Base-by-base conservation (phyloP, 106 monocot species). In the Dendrobium catenatum region DNA sequence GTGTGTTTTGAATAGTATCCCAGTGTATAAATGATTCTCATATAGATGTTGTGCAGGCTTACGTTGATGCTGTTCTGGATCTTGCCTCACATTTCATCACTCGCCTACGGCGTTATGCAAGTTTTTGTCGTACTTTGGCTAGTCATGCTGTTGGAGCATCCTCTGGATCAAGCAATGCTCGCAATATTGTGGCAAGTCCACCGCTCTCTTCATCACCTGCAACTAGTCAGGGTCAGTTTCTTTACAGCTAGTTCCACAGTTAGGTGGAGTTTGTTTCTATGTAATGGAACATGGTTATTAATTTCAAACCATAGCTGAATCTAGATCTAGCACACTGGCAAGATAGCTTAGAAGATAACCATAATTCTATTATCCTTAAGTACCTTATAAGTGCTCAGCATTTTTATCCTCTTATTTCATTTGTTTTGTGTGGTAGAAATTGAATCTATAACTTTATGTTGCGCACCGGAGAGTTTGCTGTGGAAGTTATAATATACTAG, bases 41-140 rank as follows among this genome's bases (percentile, higher is more conserved):
- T 42, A 73, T 42, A 18, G 37, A 73, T 73, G 41, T 20, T 74
- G 18, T 16, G 41, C 89, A 97, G 98, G 92, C 93, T 75, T 99
- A 99, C 84, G 95, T 99, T 87, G 98, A 99, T 90, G 93, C 98
- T 26, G 88, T 99, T 66, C 90, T 99, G 83, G 98, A 99, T 88
- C 83, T 99, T 59, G 92, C 98, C 24, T 99, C 98, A 75, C 95
- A 99, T 83, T 99, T 99, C 82, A 99, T 99, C 49, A 99, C 98
- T 77, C 95, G 98, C 68, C 76, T 99, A 42, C 88, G 98, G 49
- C 92, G 98, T 27, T 99, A 99, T 91, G 98, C 95, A 54, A 99
- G 98, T 81, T 99, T 99, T 88, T 99, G 95, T 77, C 98, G 98
- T 59, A 99, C 98, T 74, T 85, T 99, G 80, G 98, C 98, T 76